phyloP scores from a whole-genome alignment of 805 yeast species.

The Zygotorulaspora chibaensis region DNA sequence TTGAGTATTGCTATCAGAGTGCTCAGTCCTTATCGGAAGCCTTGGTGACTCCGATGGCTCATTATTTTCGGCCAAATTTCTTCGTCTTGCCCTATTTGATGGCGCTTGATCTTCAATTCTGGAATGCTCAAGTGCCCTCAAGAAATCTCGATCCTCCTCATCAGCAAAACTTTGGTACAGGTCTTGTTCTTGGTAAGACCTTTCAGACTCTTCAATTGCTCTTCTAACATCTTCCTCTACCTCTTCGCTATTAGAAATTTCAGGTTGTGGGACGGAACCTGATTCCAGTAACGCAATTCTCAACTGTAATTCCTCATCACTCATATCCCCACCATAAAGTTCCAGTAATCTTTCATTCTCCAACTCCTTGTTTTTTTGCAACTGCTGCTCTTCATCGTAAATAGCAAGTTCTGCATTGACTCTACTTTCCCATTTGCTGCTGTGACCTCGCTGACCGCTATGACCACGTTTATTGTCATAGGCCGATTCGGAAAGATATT shows the following conservation, averaged over 20 bases:
- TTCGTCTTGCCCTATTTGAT: conserved; percentile 1
- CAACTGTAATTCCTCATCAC: conserved; percentile 33
- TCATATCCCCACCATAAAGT: conserved; percentile 31
- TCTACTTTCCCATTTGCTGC: conserved; percentile 31
- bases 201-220: conserved; percentile 21
- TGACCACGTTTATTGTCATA: conserved; percentile 12
- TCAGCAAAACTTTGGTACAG: conserved; percentile 8
- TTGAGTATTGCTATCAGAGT: background rate
- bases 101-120: conserved; percentile 7
- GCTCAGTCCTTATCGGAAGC: background rate
- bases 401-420: conserved; percentile 25
- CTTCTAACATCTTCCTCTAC: conserved; percentile 17
- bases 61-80: background rate
- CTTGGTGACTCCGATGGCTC: background rate
- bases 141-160: conserved; percentile 23
- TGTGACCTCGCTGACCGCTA: conserved; percentile 14
- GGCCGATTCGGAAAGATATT: conserved; percentile 22
- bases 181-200: conserved; percentile 12
- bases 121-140: conserved; percentile 21
- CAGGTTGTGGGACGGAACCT: conserved; percentile 9
- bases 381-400: conserved; percentile 29
- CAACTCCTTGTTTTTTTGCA: conserved; percentile 13
- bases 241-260: conserved; percentile 2
- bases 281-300: conserved; percentile 36
- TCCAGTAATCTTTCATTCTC: conserved; percentile 20